Evolutionary conservation across 768 basidiomycete species (phyloP).

Genomic region (Kwoniella sp.): DNA sequence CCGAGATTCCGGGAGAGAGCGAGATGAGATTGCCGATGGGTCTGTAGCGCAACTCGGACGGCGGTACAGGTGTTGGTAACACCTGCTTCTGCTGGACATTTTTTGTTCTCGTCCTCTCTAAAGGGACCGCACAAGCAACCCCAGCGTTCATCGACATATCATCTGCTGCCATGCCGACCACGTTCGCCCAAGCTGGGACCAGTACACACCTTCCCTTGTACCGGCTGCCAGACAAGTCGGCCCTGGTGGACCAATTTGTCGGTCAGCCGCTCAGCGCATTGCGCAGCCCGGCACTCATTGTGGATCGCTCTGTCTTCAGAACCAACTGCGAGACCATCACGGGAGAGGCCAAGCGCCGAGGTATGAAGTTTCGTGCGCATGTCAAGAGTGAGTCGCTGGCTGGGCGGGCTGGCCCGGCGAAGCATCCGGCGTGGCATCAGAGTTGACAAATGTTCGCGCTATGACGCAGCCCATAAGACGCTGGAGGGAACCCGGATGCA

Average conservation of each 20-base stretch:
- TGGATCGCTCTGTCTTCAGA: conserved; percentile 69
- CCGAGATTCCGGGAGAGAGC: no score
- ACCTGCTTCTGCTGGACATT: no score
- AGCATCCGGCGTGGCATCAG: no score
- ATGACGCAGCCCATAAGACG: conserved; percentile 56
- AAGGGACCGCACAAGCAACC: not conserved
- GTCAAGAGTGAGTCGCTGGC: conserved; percentile 65
- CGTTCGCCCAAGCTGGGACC: no score
- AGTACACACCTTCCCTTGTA: conserved; percentile 25
- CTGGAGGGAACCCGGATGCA: conserved; percentile 70
- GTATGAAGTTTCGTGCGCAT: conserved; percentile 71
- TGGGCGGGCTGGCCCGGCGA: no score
- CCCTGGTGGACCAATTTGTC: conserved; percentile 52
- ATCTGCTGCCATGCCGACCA: no score
- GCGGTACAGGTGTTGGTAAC: no score
- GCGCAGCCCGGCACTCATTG: conserved; percentile 71
- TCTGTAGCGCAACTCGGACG: no score
- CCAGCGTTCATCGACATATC: no score
- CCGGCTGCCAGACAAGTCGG: conserved; percentile 26
- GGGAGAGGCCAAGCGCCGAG: conserved; percentile 61
- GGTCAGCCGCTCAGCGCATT: conserved; percentile 59
- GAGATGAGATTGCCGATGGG: no score
- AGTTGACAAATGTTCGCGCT: conserved; percentile 48
- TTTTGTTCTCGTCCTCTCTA: not conserved
- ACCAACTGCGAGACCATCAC: conserved; percentile 73